phyloP scores from a whole-genome alignment of 2,329 filamentous ascomycete species.

The Fusarium sp. region DNA sequence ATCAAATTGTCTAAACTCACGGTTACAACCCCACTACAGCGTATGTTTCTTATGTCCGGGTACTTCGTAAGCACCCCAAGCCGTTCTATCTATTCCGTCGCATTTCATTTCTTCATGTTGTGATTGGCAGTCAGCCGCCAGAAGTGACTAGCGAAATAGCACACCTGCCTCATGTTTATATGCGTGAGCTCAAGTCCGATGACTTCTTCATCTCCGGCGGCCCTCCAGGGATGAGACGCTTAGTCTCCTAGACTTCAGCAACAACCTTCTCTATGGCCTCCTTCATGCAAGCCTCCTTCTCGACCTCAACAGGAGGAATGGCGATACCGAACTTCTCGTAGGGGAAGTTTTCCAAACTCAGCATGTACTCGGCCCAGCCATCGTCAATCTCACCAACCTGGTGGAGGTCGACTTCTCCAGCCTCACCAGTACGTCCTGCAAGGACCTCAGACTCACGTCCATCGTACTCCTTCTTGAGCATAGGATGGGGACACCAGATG shows the following conservation, averaged over 20 bases:
- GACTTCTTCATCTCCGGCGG: constrained; percentile 7
- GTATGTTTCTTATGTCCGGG: constrained; percentile 3
- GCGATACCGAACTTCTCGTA: constrained; percentile 70
- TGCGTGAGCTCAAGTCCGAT: neutral
- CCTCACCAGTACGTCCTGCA: constrained; percentile 82
- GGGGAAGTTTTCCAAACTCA: constrained; percentile 65
- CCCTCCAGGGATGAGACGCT: constrained; percentile 3
- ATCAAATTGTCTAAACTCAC: constrained; percentile 5
- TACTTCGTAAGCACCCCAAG: neutral
- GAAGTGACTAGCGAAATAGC: constrained; percentile 6
- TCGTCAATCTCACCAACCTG: constrained; percentile 68
- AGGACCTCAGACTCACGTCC: constrained; percentile 85
- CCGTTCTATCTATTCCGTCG: constrained; percentile 18
- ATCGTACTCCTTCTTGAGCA: constrained; percentile 78
- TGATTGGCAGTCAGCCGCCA: neutral
- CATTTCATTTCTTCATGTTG: neutral
- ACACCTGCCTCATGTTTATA: neutral
- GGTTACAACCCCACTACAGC: neutral
- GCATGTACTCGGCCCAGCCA: constrained; percentile 69
- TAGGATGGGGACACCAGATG: constrained; percentile 89
- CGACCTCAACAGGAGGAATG: constrained; percentile 57
- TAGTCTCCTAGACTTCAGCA: constrained; percentile 29
- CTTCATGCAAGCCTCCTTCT: constrained; percentile 58
- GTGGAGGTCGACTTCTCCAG: constrained; percentile 64
- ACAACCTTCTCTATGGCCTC: constrained; percentile 39